Conservation (phyloP, 1,284 basidiomycete species). For the Cryptococcus floricola region DNA sequence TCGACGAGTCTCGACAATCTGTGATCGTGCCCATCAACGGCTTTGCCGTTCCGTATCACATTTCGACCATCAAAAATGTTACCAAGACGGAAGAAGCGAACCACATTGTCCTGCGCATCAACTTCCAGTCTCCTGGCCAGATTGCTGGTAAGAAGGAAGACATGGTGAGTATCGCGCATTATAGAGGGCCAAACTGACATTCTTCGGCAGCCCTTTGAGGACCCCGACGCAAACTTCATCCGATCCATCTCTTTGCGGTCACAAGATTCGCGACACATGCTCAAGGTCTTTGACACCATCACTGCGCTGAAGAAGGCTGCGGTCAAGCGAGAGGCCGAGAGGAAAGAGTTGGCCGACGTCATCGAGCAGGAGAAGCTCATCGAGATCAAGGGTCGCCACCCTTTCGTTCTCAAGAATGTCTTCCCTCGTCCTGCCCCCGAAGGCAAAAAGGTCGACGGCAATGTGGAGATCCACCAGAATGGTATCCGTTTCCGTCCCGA, state of each 20-base stretch:
- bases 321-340: constrained; percentile 94
- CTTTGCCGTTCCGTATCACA: constrained; percentile 95
- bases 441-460: constrained; percentile 63
- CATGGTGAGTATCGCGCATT: constrained; percentile 57
- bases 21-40: constrained; percentile 91
- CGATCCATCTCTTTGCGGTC: constrained; percentile 93
- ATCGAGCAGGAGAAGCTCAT: constrained; percentile 88
- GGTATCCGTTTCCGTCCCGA: constrained; percentile 89
- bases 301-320: constrained; percentile 94
- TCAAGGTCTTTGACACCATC: constrained; percentile 84
- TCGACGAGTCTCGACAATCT: constrained; percentile 86
- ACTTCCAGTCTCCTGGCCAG: constrained; percentile 98
- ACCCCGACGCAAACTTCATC: constrained; percentile 94
- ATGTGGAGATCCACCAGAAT: constrained; percentile 96
- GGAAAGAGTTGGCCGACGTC: constrained; percentile 97
- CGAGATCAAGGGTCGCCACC: constrained; percentile 79
- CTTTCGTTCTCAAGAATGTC: constrained; percentile 80
- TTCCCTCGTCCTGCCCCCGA: constrained; percentile 78
- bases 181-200: no score
- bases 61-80: constrained; percentile 97
- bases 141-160: constrained; percentile 98
- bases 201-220: constrained; percentile 77
- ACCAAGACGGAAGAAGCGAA: constrained; percentile 97
- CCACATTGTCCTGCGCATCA: constrained; percentile 90
- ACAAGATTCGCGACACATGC: constrained; percentile 81